Evolutionary conservation across 306 rosid genomes (phyloP).

Genomic region (Rubus idaeus): DNA sequence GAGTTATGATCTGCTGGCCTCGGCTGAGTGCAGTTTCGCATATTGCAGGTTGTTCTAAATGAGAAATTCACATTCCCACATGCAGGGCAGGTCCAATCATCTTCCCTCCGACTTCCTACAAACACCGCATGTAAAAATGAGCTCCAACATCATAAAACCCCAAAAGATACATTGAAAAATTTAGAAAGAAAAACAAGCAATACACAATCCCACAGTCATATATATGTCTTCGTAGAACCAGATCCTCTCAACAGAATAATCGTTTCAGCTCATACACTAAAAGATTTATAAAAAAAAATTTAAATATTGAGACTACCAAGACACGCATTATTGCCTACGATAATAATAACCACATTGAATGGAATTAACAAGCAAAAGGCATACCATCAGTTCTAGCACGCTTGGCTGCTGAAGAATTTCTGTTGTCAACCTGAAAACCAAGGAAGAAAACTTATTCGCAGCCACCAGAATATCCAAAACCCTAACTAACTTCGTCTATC

Average conservation of each 20-base stretch:
- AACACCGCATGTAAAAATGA: constrained; percentile 16
- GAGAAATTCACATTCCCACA: constrained; percentile 99
- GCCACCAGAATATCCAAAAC: neutral
- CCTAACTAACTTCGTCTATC: constrained; percentile 7
- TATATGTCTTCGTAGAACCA: neutral
- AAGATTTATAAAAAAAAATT: too few species aligned
- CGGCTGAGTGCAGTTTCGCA: constrained; percentile 99
- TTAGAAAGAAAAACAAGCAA: neutral
- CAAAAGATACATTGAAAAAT: neutral
- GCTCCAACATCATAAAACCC: neutral
- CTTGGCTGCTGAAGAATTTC: constrained; percentile 94
- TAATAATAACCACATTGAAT: neutral
- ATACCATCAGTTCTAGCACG: constrained; percentile 99
- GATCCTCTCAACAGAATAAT: neutral
- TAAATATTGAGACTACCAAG: neutral
- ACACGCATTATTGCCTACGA: neutral
- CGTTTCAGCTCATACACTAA: neutral
- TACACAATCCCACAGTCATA: neutral
- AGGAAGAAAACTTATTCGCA: neutral
- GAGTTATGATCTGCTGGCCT: constrained; percentile 94
- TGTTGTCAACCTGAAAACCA: constrained; percentile 73
- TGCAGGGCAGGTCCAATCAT: constrained; percentile 98
- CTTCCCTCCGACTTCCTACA: constrained; percentile 97
- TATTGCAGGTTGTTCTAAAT: constrained; percentile 94
- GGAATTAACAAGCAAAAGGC: neutral